Evolutionary conservation across 2,329 filamentous ascomycete genomes (phyloP), one percentile per base, ranked within the genome.

Genomic region (Ophiognomonia clavigignenti-juglandacearum): DNA sequence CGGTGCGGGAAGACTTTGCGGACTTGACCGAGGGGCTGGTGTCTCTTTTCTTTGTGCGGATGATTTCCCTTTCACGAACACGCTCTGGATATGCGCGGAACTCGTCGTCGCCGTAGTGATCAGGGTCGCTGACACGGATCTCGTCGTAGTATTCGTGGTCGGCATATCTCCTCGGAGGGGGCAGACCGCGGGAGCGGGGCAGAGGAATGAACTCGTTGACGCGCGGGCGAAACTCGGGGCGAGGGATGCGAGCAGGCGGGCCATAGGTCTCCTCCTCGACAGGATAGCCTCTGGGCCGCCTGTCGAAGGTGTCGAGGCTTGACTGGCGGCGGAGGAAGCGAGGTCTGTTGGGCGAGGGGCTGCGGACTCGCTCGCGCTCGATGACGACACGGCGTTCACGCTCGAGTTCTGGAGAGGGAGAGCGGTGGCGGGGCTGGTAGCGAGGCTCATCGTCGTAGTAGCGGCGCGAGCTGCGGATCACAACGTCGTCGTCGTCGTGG

Each of bases 251-350:
- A 10, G 71, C 72, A 2, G 81, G 80, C n/a, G 78, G 73, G n/a
- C 76, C 73, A 56, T 83, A 82, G 52, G 86, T 81, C 43, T 82
- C 78, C 18, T 75, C 65, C 45, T 61, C 69, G 31, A 84, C 74
- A 45, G 72, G 73, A 55, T 74, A 71, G 41, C 63, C 61, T 8
- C 66, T 66, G 1, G 87, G 85, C 23, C 82, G 82, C 40, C 90
- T 83, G 65, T 96, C 91, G 61, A 89, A 96, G 0, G 87, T 95
- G 64, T 96, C 91, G 32, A 96, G 74, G 43, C 89, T 95, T 13
- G 89, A 95, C 64, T 95, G 90, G 36, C 91, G 81, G 48, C 91
- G 80, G 42, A 93, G 61, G 53, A 91, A 75, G 24, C 74, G 73
- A 2, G 89, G 90, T 38, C 86, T 77, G 39, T 72, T 70, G 45